Percentiles rank a stretch among this genome's conserved stretches.
phyloP scores from a whole-genome alignment of 2,329 filamentous ascomycete genomes.

The Diaporthe nobilis region DNA sequence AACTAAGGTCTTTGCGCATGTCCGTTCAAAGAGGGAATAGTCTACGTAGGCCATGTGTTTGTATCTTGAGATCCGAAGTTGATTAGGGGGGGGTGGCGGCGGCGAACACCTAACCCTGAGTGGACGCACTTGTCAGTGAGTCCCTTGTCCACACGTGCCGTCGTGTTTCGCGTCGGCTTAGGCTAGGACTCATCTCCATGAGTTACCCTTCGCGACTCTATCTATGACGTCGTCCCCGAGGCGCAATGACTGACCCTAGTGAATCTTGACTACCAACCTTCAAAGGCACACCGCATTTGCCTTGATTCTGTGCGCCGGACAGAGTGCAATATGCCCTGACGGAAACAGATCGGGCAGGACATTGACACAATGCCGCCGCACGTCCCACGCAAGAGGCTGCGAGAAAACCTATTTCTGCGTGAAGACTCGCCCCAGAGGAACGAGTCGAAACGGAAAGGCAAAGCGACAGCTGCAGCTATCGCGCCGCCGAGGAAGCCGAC shows the following conservation, averaged over 20 bases:
- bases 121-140: neutral
- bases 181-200: neutral
- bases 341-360: neutral
- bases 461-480: conserved; percentile 46
- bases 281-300: too few relatives aligned
- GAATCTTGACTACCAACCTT: neutral
- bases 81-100: neutral
- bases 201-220: neutral
- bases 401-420: conserved; percentile 61
- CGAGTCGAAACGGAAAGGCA: conserved; percentile 47
- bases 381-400: conserved; percentile 76
- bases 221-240: conserved; percentile 20
- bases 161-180: conserved; percentile 20
- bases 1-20: neutral
- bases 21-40: neutral
- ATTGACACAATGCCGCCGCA: conserved; percentile 73
- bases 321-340: neutral
- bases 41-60: neutral
- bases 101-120: neutral
- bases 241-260: neutral
- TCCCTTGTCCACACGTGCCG: conserved; percentile 17
- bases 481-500: conserved; percentile 65
- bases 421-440: conserved; percentile 56
- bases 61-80: neutral
- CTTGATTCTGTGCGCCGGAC: neutral